Base-by-base conservation (phyloP, 2,329 filamentous ascomycete genomes). In the Trichophyton verrucosum region DNA sequence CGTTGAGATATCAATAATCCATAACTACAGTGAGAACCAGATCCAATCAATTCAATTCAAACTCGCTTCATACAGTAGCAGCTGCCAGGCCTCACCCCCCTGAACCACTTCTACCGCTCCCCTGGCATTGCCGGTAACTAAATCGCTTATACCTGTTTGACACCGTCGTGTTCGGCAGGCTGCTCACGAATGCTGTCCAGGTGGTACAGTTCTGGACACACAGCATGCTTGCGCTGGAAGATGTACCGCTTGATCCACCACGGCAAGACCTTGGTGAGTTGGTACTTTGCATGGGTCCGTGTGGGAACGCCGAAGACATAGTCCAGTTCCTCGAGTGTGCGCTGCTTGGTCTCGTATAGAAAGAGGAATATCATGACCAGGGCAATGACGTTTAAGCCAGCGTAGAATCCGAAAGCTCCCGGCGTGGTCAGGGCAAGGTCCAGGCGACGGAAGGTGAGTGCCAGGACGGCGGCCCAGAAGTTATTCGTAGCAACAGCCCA, bases 321-420 rank as follows among this genome's bases (percentile, higher is more conserved):
- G 65, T 87, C 84, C 33, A 87, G 73, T 67, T 84, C 82, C 68
- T 82, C 80, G 6, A 76, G 68, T 1, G 80, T 82, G 33, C 77
- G 76, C 67, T 82, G 77, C 63, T 81, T 82, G 3, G 80, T 82
- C 68, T 82, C 81, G 1, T 80, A 80, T 0, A 83, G 71, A 68
- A 80, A 82, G 46, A 86, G 74, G 74, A 86, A 86, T 64, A 87
- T 86, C 74, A 87, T 79, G 20, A 82, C 61, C 11, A 86, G 76
- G 0, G 84, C 84, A 1, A 82, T 68, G 2, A 85, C 64, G 64
- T 87, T 88, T 3, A 87, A 72, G 0, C 74, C 82, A 8, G 73
- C 73, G 57, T 86, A 86, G 68, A 87, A 84, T 3, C 82, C 79
- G 65, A 86, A 86, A 1, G 82, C 80, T 2, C 80, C 80, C 1